Base-by-base conservation (phyloP, 2,329 filamentous ascomycete species). In the Pleurostoma richardsiae region DNA sequence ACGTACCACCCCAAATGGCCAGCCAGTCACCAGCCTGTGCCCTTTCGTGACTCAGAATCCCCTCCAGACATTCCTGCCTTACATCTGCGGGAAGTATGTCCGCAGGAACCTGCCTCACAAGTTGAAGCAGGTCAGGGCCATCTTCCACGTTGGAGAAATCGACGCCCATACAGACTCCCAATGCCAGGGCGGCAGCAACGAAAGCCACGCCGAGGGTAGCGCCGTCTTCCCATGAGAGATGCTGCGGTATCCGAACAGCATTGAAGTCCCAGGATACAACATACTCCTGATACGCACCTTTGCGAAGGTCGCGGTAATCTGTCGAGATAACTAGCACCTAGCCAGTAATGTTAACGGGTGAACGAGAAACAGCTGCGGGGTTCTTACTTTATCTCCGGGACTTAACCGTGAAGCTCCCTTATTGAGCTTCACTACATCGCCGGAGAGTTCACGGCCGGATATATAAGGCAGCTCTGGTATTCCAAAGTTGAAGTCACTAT, bases 201-300 rank as follows among this genome's bases (percentile, higher is more conserved):
- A 84, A 89, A 0, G 85, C 85, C 0, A 89, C 86, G 1, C 85
- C 86, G 0, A 88, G 61, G 0, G 83, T 80, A 0, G 85, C 79
- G 0, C 77, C 82, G 3, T 79, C 71, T 46, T 80, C 73, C 1
- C 74, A 63, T 0, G 74, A 71, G 2, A 80, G 65, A 3, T 68
- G 62, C 1, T 67, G 61, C 0, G 85, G 85, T 19, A 88, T 72
- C 5, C 77, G 73, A 4, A 82, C 81, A 0, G 79, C 75, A 57
- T 88, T 88, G 63, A 77, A 86, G 50, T 80, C 73, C 1, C 77
- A 80, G 0, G 82, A 77, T 4, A 88, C 72, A 19, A 80, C 79
- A 54, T 85, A 88, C 58, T 88, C 70, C 61, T 89, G 85, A 59
- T 83, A 89, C 1, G 83, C 82, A 1, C 83, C 83, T 62, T 89